Conservation (phyloP, 2,329 filamentous ascomycete genomes). For the Talaromyces sp. region DNA sequence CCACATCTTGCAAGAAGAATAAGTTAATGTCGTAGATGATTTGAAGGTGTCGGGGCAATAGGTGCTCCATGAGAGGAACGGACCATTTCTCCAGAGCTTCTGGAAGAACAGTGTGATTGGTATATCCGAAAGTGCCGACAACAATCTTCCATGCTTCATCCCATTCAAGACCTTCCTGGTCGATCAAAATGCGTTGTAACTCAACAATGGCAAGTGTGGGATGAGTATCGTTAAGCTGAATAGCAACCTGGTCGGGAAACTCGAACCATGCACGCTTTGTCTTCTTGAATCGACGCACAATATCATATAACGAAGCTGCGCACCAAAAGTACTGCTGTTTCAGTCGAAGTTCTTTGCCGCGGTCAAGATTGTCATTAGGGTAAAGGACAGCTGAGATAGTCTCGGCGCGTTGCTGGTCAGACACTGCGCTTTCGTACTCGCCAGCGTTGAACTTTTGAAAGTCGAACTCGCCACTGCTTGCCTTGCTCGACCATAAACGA, state of each 20-base stretch:
- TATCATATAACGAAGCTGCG: slow-evolving; percentile 91
- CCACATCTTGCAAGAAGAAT: slow-evolving; percentile 84
- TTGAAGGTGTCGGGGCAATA: slow-evolving; percentile 88
- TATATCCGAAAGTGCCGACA: slow-evolving; percentile 81
- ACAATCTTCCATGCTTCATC: slow-evolving; percentile 85
- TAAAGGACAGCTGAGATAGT: slow-evolving; percentile 97
- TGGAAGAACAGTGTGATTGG: slow-evolving; percentile 95
- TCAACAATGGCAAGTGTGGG: slow-evolving; percentile 95
- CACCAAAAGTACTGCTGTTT: slow-evolving; percentile 99
- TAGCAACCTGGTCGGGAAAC: slow-evolving; percentile 91
- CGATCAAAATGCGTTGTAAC: slow-evolving; percentile 85
- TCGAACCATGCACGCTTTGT: slow-evolving; percentile 83
- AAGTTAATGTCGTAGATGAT: slow-evolving; percentile 99
- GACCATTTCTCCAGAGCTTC: slow-evolving; percentile 99
- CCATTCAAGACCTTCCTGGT: slow-evolving; percentile 89
- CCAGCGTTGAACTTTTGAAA: slow-evolving; percentile 99
- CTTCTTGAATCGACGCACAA: slow-evolving; percentile 98
- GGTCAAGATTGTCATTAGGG: slow-evolving; percentile 94
- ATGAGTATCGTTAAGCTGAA: slow-evolving; percentile 97
- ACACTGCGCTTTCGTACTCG: slow-evolving; percentile 95
- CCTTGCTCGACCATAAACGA: slow-evolving; percentile 95
- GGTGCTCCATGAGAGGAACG: slow-evolving; percentile 83
- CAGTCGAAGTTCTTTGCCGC: slow-evolving; percentile 91
- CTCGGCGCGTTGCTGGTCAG: slow-evolving; percentile 97
- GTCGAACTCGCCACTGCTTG: slow-evolving; percentile 94